Evolutionary conservation across 306 rosid genomes (phyloP), one percentile per base, ranked within the genome.

Genomic region (Lathyrus aphaca): DNA sequence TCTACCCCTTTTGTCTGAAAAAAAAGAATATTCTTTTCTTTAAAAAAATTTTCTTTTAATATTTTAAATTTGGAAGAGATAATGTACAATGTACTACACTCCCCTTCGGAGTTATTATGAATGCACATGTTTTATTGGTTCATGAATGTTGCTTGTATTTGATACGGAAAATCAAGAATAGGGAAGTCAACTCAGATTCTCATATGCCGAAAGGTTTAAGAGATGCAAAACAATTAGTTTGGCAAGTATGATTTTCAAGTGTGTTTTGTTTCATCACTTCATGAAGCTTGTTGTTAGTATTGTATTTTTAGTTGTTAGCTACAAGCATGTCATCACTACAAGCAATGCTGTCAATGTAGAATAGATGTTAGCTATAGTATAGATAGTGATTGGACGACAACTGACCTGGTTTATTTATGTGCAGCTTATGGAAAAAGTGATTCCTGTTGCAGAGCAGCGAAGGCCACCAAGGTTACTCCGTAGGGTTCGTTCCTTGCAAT

Each of bases 401-500:
- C 67, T 81, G 37, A 73, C 58, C 48, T 66, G 56, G 17, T 60
- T 68, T 27, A 39, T 68, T 48, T 68, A 25, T 78, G 21, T 80
- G 89, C 91, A 94, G 98, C 82, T 94, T 58, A 88, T 90, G 92
- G 95, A 90, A 73, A 84, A 85, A 13, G 72, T 94, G 39, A 83
- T 94, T 40, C 98, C 97, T 6, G 23, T 87, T 35, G 89, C 68
- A 37, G 97, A 94, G 81, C 86, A 85, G 87, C 90, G 75, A 74
- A 77, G 70, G 69, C 95, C 88, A 4, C 86, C 87, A 0, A 91
- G 82, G 39, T 74, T 51, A 35, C 93, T 90, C 19, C 86, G 96
- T 2, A 83, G 97, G 57, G 82, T 84, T 69, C 77, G 58, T 55
- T 90, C 97, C 25, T 66, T 71, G 77, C 55, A 86, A 68, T 94